Evolutionary conservation across 208 protist species (phyloP).

Genomic region (Tritrichomonas musculus): DNA sequence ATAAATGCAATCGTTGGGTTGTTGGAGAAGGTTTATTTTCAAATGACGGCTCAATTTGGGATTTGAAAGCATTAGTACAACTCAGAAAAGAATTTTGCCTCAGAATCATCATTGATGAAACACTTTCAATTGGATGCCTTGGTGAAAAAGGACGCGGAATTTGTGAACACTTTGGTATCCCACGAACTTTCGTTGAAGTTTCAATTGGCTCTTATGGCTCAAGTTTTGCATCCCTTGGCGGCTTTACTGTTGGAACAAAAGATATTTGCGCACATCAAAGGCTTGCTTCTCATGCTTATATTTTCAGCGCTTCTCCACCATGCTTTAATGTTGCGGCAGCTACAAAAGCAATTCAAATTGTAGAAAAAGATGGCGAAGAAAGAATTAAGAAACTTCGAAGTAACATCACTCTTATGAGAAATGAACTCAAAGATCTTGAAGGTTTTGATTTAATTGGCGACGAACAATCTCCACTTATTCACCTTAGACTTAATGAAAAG

Average conservation of each 20-base stretch:
- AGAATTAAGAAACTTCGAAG: not conserved
- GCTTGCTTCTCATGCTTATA: constrained; percentile 75
- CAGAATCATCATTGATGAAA: constrained; percentile 87
- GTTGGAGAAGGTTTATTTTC: constrained; percentile 84
- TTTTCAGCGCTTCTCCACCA: constrained; percentile 89
- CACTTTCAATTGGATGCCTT: constrained; percentile 77
- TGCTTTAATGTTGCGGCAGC: constrained; percentile 74
- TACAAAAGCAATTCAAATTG: constrained; percentile 61
- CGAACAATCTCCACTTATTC: not conserved
- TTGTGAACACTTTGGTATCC: constrained; percentile 39
- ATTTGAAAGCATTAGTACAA: constrained; percentile 69
- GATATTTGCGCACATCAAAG: constrained; percentile 81
- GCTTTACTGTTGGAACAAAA: constrained; percentile 75
- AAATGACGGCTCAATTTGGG: constrained; percentile 59
- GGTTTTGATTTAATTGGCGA: not conserved
- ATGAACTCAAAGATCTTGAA: not conserved
- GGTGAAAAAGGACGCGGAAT: constrained; percentile 80
- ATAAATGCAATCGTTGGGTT: constrained; percentile 69
- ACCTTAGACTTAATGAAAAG: not conserved
- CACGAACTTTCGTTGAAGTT: constrained; percentile 42
- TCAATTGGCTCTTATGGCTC: constrained; percentile 60
- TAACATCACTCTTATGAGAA: not conserved
- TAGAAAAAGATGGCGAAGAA: constrained; percentile 52
- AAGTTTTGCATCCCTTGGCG: constrained; percentile 74
- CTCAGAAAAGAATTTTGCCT: constrained; percentile 84